These are phyloP conservation scores for Ogataea sp. DNA, from an alignment of 805 yeast genomes.

Conservation along the genomic window DNA sequence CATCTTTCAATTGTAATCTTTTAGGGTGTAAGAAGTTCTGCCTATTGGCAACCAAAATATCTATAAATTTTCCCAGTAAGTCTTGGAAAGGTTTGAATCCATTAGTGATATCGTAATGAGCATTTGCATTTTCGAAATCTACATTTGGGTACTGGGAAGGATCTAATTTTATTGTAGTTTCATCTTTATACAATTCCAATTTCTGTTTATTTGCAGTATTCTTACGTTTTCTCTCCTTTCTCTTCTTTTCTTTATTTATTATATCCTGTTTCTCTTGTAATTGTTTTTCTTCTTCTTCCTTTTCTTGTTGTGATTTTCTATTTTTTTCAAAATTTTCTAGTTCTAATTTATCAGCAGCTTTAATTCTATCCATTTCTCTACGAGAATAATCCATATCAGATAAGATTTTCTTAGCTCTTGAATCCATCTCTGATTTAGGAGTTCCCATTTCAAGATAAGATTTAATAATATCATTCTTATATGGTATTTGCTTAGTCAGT, in stretches of 20 bases:
- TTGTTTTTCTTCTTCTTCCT: background rate
- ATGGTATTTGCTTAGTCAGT: too few species aligned
- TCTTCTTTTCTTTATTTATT: background rate
- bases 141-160: background rate
- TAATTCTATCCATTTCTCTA: background rate
- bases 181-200: background rate
- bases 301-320: background rate
- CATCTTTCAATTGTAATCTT: constrained; percentile 6
- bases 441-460: too few species aligned
- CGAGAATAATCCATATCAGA: background rate
- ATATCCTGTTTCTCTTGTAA: background rate
- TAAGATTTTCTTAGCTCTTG: too few species aligned
- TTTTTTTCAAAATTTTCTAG: background rate
- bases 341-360: background rate
- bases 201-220: background rate
- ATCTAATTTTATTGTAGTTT: background rate
- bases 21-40: constrained; percentile 11
- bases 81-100: constrained; percentile 6
- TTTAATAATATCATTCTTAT: too few species aligned
- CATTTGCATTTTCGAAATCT: background rate
- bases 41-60: constrained; percentile 7
- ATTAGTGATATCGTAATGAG: constrained; percentile 3
- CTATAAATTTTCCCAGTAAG: constrained; percentile 8
- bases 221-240: background rate
- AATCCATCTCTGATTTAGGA: too few species aligned